phyloP scores from a whole-genome alignment of 148 eudicot genomes.

The Polygonum aviculare region DNA sequence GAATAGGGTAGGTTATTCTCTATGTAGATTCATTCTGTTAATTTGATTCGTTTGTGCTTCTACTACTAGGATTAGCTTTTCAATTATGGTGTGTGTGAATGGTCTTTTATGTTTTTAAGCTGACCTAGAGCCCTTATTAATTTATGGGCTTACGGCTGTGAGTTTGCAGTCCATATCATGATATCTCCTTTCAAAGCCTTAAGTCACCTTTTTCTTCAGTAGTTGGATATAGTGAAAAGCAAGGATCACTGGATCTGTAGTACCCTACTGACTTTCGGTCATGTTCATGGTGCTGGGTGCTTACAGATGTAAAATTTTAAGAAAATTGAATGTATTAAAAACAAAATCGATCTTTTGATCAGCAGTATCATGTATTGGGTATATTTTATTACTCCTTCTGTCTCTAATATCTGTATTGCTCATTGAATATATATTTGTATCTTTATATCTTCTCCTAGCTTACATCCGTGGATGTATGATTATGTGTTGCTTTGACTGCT shows the following conservation, averaged over 20 bases:
- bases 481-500: background rate
- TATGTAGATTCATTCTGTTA: background rate
- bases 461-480: background rate
- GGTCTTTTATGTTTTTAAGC: background rate
- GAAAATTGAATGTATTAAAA: background rate
- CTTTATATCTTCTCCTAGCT: background rate
- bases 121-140: background rate
- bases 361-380: background rate
- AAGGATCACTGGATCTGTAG: background rate
- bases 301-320: background rate
- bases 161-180: conserved; percentile 1
- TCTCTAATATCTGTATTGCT: background rate
- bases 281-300: background rate
- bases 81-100: background rate
- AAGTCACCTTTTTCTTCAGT: background rate
- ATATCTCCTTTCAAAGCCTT: background rate
- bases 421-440: conserved; percentile 1
- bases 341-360: background rate
- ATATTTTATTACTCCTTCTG: background rate
- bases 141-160: background rate
- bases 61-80: background rate
- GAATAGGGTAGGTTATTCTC: background rate
- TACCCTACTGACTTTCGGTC: background rate
- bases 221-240: background rate
- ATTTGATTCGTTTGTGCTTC: background rate